Conservation (phyloP, 1,139 yeast species). For the Zygoascus hellenicus region DNA sequence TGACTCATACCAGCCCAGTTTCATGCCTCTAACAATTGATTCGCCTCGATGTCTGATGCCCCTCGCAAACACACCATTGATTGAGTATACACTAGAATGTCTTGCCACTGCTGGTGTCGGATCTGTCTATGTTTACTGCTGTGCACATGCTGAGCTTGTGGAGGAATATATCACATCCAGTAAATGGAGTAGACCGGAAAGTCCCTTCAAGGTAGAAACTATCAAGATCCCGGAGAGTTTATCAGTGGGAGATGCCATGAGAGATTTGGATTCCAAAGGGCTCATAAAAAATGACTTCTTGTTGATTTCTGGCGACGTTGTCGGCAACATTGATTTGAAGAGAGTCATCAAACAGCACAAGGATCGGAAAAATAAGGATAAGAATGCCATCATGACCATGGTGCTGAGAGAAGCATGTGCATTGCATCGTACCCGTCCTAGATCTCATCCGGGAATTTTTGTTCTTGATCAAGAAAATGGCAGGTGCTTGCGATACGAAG, state of each 20-base stretch:
- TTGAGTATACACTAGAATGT: slow-evolving; percentile 92
- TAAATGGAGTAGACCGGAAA: slow-evolving; percentile 66
- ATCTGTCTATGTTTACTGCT: slow-evolving; percentile 85
- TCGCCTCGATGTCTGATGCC: slow-evolving; percentile 88
- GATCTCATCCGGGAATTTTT: slow-evolving; percentile 75
- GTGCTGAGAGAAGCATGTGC: slow-evolving; percentile 82
- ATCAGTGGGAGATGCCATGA: slow-evolving; percentile 95
- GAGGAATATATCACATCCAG: slow-evolving; percentile 74
- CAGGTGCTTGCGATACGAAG: slow-evolving; percentile 79
- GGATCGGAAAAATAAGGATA: slow-evolving; percentile 62
- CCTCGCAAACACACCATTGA: slow-evolving; percentile 84
- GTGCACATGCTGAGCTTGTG: slow-evolving; percentile 84
- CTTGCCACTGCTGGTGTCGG: slow-evolving; percentile 85
- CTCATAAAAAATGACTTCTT: slow-evolving; percentile 84
- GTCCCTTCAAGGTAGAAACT: slow-evolving; percentile 76
- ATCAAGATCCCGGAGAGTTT: slow-evolving; percentile 82
- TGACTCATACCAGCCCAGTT: slow-evolving; percentile 86
- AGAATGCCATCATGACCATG: slow-evolving; percentile 91
- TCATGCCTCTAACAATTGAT: slow-evolving; percentile 82
- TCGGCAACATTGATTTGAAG: slow-evolving; percentile 77
- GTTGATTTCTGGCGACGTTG: slow-evolving; percentile 88
- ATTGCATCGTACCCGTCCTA: slow-evolving; percentile 67
- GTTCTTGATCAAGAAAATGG: slow-evolving; percentile 66
- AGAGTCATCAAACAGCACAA: slow-evolving; percentile 71
- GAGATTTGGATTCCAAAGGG: slow-evolving; percentile 89